Base-by-base conservation (phyloP, 495 filamentous ascomycete species). In the Penicillium bialowiezense region DNA sequence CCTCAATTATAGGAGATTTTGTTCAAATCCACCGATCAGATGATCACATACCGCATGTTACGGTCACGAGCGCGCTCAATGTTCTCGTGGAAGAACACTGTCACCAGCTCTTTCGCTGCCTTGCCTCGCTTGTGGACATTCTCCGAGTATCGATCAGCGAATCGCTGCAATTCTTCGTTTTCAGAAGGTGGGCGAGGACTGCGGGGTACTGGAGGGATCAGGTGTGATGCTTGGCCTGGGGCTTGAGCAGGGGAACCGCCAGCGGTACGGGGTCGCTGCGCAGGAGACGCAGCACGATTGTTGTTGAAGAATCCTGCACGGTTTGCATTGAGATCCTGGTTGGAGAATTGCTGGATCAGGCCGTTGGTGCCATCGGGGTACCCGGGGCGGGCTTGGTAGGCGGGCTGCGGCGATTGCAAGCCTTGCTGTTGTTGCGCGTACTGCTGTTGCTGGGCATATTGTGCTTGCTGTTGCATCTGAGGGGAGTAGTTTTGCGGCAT, bases 21-120 rank as follows among this genome's bases (percentile, higher is more conserved):
- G 3, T 3, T 26, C n/a, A n/a, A n/a, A n/a, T 36, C n/a, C 20
- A 21, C n/a, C 8, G 3, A n/a, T 15, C 17, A 9, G 3, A 44
- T 34, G 14, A 34, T 41, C 26, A 70, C 80, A 62, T 68, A 92
- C 91, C 91, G 85, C 70, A 90, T 79, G 67, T 97, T 97, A 46
- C 91, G 84, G 67, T 96, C 91, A 41, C 89, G 81, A 37, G 91
- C 91, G 47, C 90, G 82, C 71, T 91, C 87, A 20, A 97, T 93
- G 63, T 90, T 95, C 68, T 97, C 90, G 72, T 91, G 88, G 80
- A 97, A 97, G 75, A 97, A 97, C 48, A 88, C 84, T 44, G 83
- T 86, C 39, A 91, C 89, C 54, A 91, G 51, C 54, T 77, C 72
- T 61, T 77, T 75, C 6, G 74, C 72, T 13, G 70, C 77, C 64